Evolutionary conservation across 2,329 filamentous ascomycete species (phyloP), one percentile per base, ranked within the genome.

Genomic region (Aspergillus fijiensis): DNA sequence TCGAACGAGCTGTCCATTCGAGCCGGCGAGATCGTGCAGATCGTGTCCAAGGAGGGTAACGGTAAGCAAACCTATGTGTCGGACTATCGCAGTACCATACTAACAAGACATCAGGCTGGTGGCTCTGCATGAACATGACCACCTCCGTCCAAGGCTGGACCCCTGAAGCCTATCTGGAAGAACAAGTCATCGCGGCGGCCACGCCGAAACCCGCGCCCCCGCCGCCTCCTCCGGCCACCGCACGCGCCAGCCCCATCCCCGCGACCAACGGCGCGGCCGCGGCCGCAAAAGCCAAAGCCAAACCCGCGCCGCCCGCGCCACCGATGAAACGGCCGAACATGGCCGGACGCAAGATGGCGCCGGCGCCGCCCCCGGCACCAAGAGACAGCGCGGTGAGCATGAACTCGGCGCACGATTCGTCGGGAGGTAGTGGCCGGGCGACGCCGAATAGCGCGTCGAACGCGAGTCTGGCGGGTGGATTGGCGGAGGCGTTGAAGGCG

Each of bases 1-100:
- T 86, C 89, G 60, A 96, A 96, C 66, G 93, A 98, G 77, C 82
- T 99, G 55, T 88, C 89, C 16, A 85, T 99, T 64, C 84, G 76
- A 60, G 88, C 90, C 53, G 92, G 90, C 54, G 90, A 98, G 64
- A 77, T 96, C 52, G 85, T 99, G 56, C 87, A 96, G 74, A 87
- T 99, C 71, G 85, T 96, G n/a, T 89, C 95, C 72, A 97, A 97
- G 77, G 94, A 97, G 77, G 88, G 85, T 75, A 98, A 98, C 74
- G 95, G 94, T 96, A 85, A 76, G 88, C 76, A 50, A 33, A 23
- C 2, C n/a, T 14, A 10, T 11, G 23, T 49, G 9, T 19, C 16
- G 1, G 27, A 6, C 16, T 1, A 21, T 4, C 23, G 12, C 4
- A 27, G n/a, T 12, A n/a, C 21, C 35, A 29, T 29, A 19, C 35